Conservation (phyloP, 768 basidiomycete genomes). For the Amanita exitialis region DNA sequence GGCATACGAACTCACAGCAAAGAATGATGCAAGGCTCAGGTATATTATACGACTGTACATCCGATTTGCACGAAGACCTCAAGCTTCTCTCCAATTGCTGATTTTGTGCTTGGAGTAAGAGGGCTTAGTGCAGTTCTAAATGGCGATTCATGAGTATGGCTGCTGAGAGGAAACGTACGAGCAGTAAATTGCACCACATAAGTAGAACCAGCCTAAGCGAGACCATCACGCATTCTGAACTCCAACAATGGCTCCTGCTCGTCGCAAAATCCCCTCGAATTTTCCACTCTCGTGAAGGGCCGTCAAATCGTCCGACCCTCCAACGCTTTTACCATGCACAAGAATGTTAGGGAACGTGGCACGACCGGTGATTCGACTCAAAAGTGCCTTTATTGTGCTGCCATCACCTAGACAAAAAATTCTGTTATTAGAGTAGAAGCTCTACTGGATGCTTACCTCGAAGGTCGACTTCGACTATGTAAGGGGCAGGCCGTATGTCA, state of each 20-base stretch:
- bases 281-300: constrained; percentile 37
- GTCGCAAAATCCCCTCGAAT: constrained; percentile 35
- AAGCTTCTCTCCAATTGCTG: too few relatives aligned
- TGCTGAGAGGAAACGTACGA: too few relatives aligned
- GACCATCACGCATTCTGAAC: neutral
- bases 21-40: too few relatives aligned
- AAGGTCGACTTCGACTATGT: constrained; percentile 66
- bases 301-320: constrained; percentile 55
- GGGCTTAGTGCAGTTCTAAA: too few relatives aligned
- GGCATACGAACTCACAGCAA: too few relatives aligned
- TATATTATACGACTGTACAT: too few relatives aligned
- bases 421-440: constrained; percentile 2
- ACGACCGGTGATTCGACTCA: constrained; percentile 55
- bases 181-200: too few relatives aligned
- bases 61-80: too few relatives aligned
- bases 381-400: constrained; percentile 50
- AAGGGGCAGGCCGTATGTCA: constrained; percentile 51
- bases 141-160: too few relatives aligned
- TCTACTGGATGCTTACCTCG: constrained; percentile 33
- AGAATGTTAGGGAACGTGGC: constrained; percentile 73
- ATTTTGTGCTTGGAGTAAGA: too few relatives aligned
- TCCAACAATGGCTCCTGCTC: constrained; percentile 31
- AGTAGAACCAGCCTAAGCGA: too few relatives aligned
- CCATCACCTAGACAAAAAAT: constrained; percentile 39
- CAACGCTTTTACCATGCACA: constrained; percentile 50